These are phyloP conservation scores for Populus euphratica DNA, from an alignment of 345 rosid species.

Conservation along the genomic window DNA sequence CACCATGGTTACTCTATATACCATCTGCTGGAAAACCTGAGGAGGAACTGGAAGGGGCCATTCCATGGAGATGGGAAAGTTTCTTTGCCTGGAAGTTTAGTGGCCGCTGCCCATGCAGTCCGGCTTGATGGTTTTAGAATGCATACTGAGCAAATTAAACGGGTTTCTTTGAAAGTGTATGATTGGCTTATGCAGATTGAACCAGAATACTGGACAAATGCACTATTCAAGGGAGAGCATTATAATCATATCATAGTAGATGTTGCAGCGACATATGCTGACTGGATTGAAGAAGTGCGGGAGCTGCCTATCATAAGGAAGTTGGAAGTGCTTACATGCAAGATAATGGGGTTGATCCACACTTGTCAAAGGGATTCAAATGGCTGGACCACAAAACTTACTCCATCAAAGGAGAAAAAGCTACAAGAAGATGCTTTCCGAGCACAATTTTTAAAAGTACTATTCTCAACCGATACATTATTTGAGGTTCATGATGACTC, in stretches of 20 bases:
- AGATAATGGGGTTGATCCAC: constrained; percentile 55
- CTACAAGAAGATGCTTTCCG: constrained; percentile 52
- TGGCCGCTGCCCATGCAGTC: constrained; percentile 76
- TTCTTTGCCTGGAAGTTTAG: constrained; percentile 54
- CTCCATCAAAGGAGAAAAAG: constrained; percentile 68
- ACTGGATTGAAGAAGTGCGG: constrained; percentile 72
- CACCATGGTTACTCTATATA: constrained; percentile 69
- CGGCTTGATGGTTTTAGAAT: constrained; percentile 53
- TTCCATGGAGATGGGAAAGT: constrained; percentile 78
- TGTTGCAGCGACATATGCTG: constrained; percentile 50
- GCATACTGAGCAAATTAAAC: constrained; percentile 55
- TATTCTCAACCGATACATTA: constrained; percentile 73
- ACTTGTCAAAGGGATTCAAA: constrained; percentile 40
- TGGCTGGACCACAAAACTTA: constrained; percentile 56
- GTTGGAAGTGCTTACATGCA: constrained; percentile 45
- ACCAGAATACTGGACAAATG: constrained; percentile 63
- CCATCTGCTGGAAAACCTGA: constrained; percentile 68
- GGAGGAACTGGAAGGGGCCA: constrained; percentile 46
- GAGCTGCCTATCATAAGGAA: constrained; percentile 68
- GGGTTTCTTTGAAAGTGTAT: constrained; percentile 61
- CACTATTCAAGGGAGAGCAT: constrained; percentile 67
- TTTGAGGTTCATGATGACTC: constrained; percentile 81
- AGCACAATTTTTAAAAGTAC: constrained; percentile 50
- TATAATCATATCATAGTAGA: constrained; percentile 57
- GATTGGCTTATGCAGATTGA: constrained; percentile 79